These are phyloP conservation scores for Rhododendron ferrugineum DNA, from an alignment of 148 eudicot species.

Conservation along the genomic window DNA sequence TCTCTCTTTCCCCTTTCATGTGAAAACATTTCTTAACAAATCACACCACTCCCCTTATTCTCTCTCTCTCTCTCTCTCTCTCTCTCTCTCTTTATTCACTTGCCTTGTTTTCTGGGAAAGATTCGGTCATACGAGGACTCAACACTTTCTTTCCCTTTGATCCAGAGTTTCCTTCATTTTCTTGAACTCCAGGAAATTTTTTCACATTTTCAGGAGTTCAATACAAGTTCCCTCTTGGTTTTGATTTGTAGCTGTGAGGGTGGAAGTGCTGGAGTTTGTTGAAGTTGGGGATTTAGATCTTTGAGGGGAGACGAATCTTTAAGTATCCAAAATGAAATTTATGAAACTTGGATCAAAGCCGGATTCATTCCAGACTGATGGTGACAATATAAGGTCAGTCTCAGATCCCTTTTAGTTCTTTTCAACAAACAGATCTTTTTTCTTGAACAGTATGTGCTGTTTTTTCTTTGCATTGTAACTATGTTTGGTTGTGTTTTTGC, in stretches of 20 bases:
- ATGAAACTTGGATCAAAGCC: conserved; percentile 93
- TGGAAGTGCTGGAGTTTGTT: conserved; percentile 6
- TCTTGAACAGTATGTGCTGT: not conserved
- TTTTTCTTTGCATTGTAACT: conserved; percentile 13
- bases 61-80: not conserved
- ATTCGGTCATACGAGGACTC: conserved; percentile 12
- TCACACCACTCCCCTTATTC: not conserved
- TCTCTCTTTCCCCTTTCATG: conserved; percentile 17
- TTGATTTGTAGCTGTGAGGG: conserved; percentile 7
- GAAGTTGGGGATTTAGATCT: conserved; percentile 9
- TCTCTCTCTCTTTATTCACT: conserved; percentile 9
- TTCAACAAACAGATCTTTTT: not conserved
- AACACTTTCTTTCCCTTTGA: not conserved
- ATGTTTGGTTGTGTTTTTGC: not conserved
- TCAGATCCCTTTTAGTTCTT: not conserved
- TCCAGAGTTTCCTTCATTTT: not conserved
- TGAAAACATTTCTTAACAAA: conserved; percentile 6
- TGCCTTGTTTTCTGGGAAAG: conserved; percentile 15
- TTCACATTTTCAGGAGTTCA: conserved; percentile 1
- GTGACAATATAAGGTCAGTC: conserved; percentile 64
- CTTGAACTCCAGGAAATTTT: not conserved
- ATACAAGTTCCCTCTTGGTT: not conserved
- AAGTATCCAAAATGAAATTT: conserved; percentile 58
- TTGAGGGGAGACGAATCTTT: not conserved
- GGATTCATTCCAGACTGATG: conserved; percentile 73